A percentile compares a stretch with the other conserved stretches of the same genome.
These are phyloP conservation scores for Penstemon eatonii DNA, from an alignment of 257 asterid genomes.

Conservation along the genomic window DNA sequence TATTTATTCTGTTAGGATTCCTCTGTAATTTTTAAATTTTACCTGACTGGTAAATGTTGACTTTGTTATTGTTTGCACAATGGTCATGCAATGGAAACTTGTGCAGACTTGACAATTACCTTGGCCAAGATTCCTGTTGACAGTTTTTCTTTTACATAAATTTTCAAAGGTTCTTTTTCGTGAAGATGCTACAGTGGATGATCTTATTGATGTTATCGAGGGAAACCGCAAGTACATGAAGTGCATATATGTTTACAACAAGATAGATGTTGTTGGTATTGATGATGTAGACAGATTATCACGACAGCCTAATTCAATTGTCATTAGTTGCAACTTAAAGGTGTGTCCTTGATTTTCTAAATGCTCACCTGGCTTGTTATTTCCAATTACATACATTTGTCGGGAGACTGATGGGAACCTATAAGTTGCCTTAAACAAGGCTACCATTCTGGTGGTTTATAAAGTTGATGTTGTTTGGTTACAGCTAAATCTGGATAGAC, in stretches of 20 bases:
- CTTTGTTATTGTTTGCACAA: not conserved
- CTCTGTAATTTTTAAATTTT: not conserved
- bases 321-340: conserved; percentile 90
- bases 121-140: conserved; percentile 15
- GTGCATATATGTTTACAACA: conserved; percentile 94
- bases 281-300: conserved; percentile 97
- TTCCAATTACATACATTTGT: conserved; percentile 6
- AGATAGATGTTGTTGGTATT: conserved; percentile 95
- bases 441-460: not conserved
- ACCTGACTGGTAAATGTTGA: conserved; percentile 1
- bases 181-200: conserved; percentile 99
- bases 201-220: conserved; percentile 93
- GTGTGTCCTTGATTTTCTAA: conserved; percentile 36
- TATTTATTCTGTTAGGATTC: conserved; percentile 14
- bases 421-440: conserved; percentile 5
- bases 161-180: conserved; percentile 76
- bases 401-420: conserved; percentile 3
- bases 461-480: conserved; percentile 26
- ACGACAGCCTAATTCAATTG: conserved; percentile 89
- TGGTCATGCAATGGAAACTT: conserved; percentile 4
- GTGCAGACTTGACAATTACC: conserved; percentile 18
- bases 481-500: conserved; percentile 86
- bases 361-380: conserved; percentile 1
- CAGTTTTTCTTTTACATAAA: conserved; percentile 24
- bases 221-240: conserved; percentile 97